These are phyloP conservation scores for Microbotryum lychnidis-dioicae DNA, from an alignment of 1,284 basidiomycete species.

Conservation along the genomic window DNA sequence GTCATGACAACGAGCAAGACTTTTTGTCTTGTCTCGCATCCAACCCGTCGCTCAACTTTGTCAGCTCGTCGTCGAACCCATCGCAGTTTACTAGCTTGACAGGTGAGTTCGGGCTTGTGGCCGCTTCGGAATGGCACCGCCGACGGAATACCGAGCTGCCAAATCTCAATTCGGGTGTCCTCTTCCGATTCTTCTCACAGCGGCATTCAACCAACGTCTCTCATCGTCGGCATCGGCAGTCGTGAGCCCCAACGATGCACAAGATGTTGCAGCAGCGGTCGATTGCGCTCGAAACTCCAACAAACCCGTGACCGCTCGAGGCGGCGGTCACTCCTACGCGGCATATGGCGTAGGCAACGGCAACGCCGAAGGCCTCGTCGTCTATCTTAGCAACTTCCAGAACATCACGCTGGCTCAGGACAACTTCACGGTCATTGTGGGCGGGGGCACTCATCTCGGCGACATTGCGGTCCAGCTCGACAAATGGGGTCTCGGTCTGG, in stretches of 20 bases:
- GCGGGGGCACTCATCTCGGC: constrained; percentile 38
- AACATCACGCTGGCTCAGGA: constrained; percentile 20
- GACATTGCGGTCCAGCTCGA: constrained; percentile 39
- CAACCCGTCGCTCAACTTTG: too few relatives aligned
- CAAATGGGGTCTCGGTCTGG: constrained; percentile 34
- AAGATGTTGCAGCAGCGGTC: constrained; percentile 35
- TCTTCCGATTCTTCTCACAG: constrained; percentile 17
- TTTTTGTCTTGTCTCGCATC: too few relatives aligned
- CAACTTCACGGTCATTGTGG: constrained; percentile 31
- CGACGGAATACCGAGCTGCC: too few relatives aligned
- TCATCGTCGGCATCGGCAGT: constrained; percentile 38
- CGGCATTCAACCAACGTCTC: constrained; percentile 40
- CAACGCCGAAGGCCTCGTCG: constrained; percentile 34
- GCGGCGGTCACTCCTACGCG: constrained; percentile 41
- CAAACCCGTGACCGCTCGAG: constrained; percentile 36
- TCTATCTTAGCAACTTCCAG: constrained; percentile 28
- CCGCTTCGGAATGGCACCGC: too few relatives aligned
- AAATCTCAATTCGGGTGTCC: too few relatives aligned
- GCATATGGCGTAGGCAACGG: constrained; percentile 36
- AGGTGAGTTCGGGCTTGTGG: too few relatives aligned
- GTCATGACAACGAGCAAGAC: too few relatives aligned
- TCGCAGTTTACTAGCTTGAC: too few relatives aligned
- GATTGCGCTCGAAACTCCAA: constrained; percentile 30
- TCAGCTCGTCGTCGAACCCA: too few relatives aligned
- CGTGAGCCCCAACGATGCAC: constrained; percentile 31